Percentiles rank a stretch among this genome's conserved stretches.
Conservation (phyloP, 345 rosid species). For the Eucalyptus urophylla region DNA sequence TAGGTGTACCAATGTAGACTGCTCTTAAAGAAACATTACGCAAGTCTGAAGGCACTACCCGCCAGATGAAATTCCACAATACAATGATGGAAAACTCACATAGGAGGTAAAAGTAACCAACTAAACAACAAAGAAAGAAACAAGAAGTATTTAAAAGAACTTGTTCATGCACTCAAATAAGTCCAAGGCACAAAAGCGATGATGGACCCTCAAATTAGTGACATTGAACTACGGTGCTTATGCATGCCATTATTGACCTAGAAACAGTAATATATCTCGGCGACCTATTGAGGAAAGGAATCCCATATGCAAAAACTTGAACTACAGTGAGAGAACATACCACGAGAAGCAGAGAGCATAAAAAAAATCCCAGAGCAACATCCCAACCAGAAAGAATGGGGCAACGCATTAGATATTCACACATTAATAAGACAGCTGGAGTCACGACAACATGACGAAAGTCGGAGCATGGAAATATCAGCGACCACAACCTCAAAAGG, state of each 20-base stretch:
- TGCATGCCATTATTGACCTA: background rate
- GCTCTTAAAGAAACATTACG: background rate
- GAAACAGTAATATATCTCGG: too few relatives aligned
- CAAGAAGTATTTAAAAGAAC: background rate
- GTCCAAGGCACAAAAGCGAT: background rate
- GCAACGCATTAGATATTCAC: slow-evolving; percentile 89
- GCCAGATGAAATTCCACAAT: background rate
- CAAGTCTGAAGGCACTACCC: background rate
- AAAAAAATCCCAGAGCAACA: slow-evolving; percentile 67
- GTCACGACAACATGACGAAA: slow-evolving; percentile 84
- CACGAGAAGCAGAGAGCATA: slow-evolving; percentile 68
- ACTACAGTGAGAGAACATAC: slow-evolving; percentile 18
- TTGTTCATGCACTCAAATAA: background rate
- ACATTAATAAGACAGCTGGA: slow-evolving; percentile 67
- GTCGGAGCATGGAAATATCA: slow-evolving; percentile 89
- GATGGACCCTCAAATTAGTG: background rate
- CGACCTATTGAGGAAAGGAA: background rate
- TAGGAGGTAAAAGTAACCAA: background rate
- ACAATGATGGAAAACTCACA: background rate
- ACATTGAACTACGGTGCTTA: background rate
- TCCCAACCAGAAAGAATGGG: slow-evolving; percentile 68
- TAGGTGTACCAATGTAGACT: background rate
- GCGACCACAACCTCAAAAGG: slow-evolving; percentile 79
- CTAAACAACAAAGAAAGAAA: background rate
- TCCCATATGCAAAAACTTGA: background rate